These are phyloP conservation scores for Globisporangium barbulae DNA, from an alignment of 352 stramenopile genomes.

Conservation along the genomic window DNA sequence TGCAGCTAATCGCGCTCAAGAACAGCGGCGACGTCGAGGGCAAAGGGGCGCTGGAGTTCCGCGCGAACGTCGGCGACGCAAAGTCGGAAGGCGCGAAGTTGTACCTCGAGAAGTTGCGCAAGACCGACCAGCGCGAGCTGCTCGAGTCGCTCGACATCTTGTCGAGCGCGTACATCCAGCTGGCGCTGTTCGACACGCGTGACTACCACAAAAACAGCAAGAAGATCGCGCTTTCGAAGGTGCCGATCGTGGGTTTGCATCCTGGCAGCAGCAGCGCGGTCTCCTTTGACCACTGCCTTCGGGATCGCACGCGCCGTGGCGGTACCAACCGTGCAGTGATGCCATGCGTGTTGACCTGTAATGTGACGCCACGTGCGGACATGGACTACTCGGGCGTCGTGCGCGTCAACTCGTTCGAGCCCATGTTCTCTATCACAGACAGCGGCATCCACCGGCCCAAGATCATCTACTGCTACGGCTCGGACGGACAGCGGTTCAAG, in stretches of 20 bases:
- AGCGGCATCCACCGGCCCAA: constrained; percentile 96
- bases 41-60: constrained; percentile 73
- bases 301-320: constrained; percentile 39
- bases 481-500: constrained; percentile 90
- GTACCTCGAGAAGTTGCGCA: constrained; percentile 58
- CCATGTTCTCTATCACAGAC: constrained; percentile 91
- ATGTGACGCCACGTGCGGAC: constrained; percentile 58
- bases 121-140: constrained; percentile 49
- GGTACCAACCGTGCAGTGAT: constrained; percentile 42
- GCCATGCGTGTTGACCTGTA: constrained; percentile 77
- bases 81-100: constrained; percentile 65
- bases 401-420: constrained; percentile 89
- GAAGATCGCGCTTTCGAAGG: constrained; percentile 69
- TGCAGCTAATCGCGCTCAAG: constrained; percentile 94
- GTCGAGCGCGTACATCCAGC: constrained; percentile 69
- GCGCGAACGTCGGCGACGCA: constrained; percentile 73
- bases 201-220: constrained; percentile 69
- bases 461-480: constrained; percentile 96
- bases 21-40: constrained; percentile 91
- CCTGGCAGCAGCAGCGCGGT: constrained; percentile 20
- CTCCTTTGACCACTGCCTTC: constrained; percentile 74
- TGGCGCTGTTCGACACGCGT: constrained; percentile 78
- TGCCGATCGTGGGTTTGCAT: constrained; percentile 40
- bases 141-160: constrained; percentile 76
- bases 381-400: constrained; percentile 83